phyloP scores from a whole-genome alignment of 179 eudicot genomes.

The Silene vulgaris region DNA sequence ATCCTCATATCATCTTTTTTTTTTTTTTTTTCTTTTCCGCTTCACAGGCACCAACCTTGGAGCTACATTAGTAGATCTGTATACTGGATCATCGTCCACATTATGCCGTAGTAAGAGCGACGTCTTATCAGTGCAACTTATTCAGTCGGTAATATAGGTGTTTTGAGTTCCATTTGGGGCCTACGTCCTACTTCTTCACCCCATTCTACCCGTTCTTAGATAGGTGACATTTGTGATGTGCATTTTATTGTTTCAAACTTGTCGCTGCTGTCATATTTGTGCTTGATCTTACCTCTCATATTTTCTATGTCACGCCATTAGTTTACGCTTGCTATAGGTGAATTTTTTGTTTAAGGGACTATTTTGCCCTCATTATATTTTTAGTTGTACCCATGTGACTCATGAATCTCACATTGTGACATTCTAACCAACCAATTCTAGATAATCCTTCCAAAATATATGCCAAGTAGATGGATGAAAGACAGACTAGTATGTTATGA shows the following conservation, averaged over 20 bases:
- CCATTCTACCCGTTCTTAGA: background rate
- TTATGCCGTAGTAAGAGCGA: slow-evolving; percentile 69
- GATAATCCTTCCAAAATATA: no score
- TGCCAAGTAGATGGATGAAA: no score
- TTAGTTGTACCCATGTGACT: no score
- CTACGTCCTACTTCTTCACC: background rate
- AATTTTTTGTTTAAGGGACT: no score
- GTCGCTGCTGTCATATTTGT: background rate
- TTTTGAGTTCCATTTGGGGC: slow-evolving; percentile 18
- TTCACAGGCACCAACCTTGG: slow-evolving; percentile 66
- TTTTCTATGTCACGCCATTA: background rate
- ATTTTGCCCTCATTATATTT: no score
- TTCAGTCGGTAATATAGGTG: slow-evolving; percentile 54
- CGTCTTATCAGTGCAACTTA: slow-evolving; percentile 61
- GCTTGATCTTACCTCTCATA: background rate
- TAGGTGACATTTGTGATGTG: slow-evolving; percentile 4
- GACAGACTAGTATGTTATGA: no score
- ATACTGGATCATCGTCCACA: slow-evolving; percentile 45
- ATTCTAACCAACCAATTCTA: no score
- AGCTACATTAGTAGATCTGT: slow-evolving; percentile 60
- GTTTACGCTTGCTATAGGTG: no score
- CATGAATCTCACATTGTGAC: no score
- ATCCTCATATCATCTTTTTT: background rate
- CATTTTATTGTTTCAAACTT: slow-evolving; percentile 5
- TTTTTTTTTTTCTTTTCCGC: background rate